Conservation (phyloP, 768 basidiomycete genomes). For the Leccinum imitatum region DNA sequence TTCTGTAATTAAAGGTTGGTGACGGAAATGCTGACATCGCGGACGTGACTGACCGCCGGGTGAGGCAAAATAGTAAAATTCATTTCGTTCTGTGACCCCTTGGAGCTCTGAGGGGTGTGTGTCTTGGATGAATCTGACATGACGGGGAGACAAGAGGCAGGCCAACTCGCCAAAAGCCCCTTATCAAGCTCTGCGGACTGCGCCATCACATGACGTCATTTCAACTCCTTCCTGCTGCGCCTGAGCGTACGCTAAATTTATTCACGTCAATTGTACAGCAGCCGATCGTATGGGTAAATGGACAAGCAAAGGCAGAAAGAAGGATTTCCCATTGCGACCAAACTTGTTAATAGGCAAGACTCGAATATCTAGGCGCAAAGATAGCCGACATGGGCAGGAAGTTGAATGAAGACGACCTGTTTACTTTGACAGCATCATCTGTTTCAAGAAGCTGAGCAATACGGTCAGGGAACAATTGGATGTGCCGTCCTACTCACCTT, state of each 20-base stretch:
- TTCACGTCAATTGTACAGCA: slow-evolving; percentile 3
- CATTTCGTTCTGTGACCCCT: slow-evolving; percentile 32
- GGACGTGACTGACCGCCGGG: slow-evolving; percentile 48
- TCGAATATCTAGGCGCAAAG: slow-evolving; percentile 4
- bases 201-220: slow-evolving; percentile 20
- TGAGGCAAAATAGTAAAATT: slow-evolving; percentile 57
- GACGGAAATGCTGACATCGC: neutral
- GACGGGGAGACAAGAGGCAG: neutral
- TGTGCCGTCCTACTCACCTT: slow-evolving; percentile 43
- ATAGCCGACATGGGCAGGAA: slow-evolving; percentile 19
- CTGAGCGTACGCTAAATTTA: neutral
- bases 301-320: slow-evolving; percentile 11
- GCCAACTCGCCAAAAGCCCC: neutral
- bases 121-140: slow-evolving; percentile 20
- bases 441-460: slow-evolving; percentile 15
- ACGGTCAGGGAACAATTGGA: slow-evolving; percentile 5
- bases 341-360: neutral
- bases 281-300: slow-evolving; percentile 1
- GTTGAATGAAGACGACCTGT: slow-evolving; percentile 1
- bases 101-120: neutral
- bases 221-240: neutral
- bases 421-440: slow-evolving; percentile 80
- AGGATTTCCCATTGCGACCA: neutral
- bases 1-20: slow-evolving; percentile 37
- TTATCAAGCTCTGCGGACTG: slow-evolving; percentile 7